phyloP scores from a whole-genome alignment of 441 rosid species.

The Eutrema salsugineum region DNA sequence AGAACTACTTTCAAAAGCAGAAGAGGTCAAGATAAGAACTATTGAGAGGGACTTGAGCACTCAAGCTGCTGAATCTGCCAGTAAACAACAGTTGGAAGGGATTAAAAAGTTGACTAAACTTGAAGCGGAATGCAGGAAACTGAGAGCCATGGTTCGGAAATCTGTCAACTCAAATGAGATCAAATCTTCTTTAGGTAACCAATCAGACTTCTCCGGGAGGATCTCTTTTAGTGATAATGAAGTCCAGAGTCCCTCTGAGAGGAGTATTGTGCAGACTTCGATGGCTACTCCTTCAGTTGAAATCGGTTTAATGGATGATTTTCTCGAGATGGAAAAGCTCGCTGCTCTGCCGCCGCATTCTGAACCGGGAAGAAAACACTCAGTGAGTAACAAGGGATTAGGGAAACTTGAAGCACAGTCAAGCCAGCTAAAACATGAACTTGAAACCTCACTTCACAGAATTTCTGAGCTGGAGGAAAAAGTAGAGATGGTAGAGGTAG shows the following conservation, averaged over 20 bases:
- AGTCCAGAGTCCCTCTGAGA: constrained; percentile 35
- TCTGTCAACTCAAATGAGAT: constrained; percentile 47
- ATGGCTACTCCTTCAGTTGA: constrained; percentile 49
- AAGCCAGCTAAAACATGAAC: constrained; percentile 42
- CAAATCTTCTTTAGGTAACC: constrained; percentile 65
- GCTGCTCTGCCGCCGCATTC: constrained; percentile 51
- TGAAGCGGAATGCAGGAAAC: constrained; percentile 77
- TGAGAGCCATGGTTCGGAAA: constrained; percentile 53
- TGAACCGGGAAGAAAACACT: constrained; percentile 37
- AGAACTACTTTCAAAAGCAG: constrained; percentile 48
- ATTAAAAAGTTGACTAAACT: constrained; percentile 71
- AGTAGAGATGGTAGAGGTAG: constrained; percentile 54
- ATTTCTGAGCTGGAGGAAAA: constrained; percentile 60
- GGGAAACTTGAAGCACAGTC: constrained; percentile 33
- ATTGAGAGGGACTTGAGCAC: constrained; percentile 78
- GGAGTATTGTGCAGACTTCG: constrained; percentile 33
- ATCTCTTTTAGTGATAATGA: constrained; percentile 50
- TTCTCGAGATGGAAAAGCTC: constrained; percentile 94
- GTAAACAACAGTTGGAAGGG: constrained; percentile 84
- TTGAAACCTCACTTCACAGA: constrained; percentile 42
- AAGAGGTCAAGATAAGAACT: constrained; percentile 57
- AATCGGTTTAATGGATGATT: constrained; percentile 86
- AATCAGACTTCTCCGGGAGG: constrained; percentile 57
- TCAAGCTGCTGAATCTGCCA: constrained; percentile 83
- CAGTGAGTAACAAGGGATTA: constrained; percentile 29